These are phyloP conservation scores for Penicillium verrucosum DNA, from an alignment of 2,329 filamentous ascomycete species.

Conservation along the genomic window DNA sequence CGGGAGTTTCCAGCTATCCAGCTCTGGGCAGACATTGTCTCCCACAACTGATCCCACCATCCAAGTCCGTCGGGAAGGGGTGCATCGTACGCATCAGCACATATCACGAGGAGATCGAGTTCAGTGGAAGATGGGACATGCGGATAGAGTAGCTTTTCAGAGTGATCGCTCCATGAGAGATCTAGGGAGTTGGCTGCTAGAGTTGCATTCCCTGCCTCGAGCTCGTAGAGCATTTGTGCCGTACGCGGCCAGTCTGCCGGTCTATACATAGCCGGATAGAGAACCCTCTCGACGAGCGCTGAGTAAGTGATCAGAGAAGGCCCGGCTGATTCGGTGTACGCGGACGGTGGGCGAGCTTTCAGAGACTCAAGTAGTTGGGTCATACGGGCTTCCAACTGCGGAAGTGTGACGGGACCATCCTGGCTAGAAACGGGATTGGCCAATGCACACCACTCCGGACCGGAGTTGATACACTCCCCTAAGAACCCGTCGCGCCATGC, in stretches of 20 bases:
- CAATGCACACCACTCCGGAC: constrained; percentile 15
- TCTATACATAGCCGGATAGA: constrained; percentile 14
- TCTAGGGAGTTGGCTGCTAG: constrained; percentile 11
- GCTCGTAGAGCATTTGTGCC: constrained; percentile 14
- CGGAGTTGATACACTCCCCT: constrained; percentile 15
- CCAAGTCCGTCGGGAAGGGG: constrained; percentile 13
- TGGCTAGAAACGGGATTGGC: constrained; percentile 2
- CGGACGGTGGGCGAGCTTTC: constrained; percentile 9
- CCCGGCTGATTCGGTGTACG: constrained; percentile 11
- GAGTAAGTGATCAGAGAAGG: constrained; percentile 18
- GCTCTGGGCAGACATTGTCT: constrained; percentile 10
- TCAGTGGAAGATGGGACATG: constrained; percentile 1
- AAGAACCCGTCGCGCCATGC: constrained; percentile 17
- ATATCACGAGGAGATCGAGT: constrained; percentile 12
- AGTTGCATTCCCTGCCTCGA: constrained; percentile 14
- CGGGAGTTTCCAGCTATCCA: constrained; percentile 17
- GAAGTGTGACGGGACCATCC: constrained; percentile 2
- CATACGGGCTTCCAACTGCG: constrained; percentile 12
- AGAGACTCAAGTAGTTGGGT: constrained; percentile 6
- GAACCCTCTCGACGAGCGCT: constrained; percentile 6
- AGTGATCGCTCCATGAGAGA: constrained; percentile 8
- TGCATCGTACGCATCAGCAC: constrained; percentile 16
- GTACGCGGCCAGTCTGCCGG: constrained; percentile 8
- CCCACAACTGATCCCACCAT: constrained; percentile 16
- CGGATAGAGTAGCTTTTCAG: background rate